These are phyloP conservation scores for Setomelanomma holmii DNA, from an alignment of 2,329 filamentous ascomycete genomes.

Conservation along the genomic window DNA sequence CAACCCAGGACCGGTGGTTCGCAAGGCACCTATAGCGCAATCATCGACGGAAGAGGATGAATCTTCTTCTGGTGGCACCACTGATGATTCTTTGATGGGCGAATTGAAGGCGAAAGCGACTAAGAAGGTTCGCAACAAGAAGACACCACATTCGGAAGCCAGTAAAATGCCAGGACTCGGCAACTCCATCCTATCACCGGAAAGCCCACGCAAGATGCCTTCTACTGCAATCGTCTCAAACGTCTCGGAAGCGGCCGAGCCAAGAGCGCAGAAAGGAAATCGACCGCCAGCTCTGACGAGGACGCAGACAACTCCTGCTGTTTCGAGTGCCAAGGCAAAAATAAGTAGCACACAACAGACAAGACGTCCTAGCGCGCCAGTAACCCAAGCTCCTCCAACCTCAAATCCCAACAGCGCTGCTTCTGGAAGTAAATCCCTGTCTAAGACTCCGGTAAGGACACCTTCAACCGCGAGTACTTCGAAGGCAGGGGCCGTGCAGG, in stretches of 20 bases:
- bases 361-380: no score
- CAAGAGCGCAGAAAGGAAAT: no score
- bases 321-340: background rate
- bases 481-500: background rate
- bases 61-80: constrained; percentile 2
- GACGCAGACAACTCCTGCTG: background rate
- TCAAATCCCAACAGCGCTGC: background rate
- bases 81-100: constrained; percentile 12
- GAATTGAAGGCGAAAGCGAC: constrained; percentile 8
- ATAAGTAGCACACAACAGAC: no score
- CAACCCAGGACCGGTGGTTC: constrained; percentile 6
- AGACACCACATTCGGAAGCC: background rate
- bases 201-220: background rate
- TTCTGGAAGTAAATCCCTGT: background rate
- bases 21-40: constrained; percentile 21
- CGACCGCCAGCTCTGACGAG: background rate
- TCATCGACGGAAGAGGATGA: constrained; percentile 23
- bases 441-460: background rate
- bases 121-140: background rate
- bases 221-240: background rate
- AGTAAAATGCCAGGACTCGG: background rate
- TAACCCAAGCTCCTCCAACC: no score
- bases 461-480: background rate
- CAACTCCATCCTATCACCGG: constrained; percentile 3
- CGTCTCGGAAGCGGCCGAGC: background rate